Base-by-base conservation (phyloP, 1,139 yeast species). In the Yamadazyma mexicana region DNA sequence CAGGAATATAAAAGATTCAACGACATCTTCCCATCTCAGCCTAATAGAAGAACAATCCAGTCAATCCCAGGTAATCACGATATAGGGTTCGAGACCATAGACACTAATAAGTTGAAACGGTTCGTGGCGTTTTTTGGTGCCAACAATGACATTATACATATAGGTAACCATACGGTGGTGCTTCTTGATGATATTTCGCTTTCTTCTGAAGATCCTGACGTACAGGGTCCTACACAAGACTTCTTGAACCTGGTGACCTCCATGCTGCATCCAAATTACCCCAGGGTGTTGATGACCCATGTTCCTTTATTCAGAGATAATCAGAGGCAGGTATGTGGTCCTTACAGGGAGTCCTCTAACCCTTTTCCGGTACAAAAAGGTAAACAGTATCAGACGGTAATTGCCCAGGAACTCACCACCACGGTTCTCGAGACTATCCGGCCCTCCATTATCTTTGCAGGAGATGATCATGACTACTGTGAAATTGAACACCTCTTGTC, bases 381-480 rank as follows among this genome's bases (percentile, higher is more conserved):
- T 1, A 67, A 69, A 14, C 82, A 77, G 50, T 77, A 76, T 52
- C 80, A 77, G 52, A 75, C 77, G 24, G 74, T 72, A 2, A 51
- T 77, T 1, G 81, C 79, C 29, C 69, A 75, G 22, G 76, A 75
- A 4, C 54, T 84, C 4, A 71, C 92, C 0, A 70, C 77, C 35
- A 67, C 73, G 15, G 72, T 92, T 7, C 59, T 92, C 30, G 55
- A 69, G 4, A 62, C 63, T 4, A 58, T 89, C 1, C 66, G 73
- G 37, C 98, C 98, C 0, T 64, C 67, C 14, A 64, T 83, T 7
- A 73, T 87, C 1, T 87, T 89, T 56, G 83, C 95, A 3, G 98
- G 98, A 1, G 98, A 92, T 57, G 98, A 92, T 58, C 98, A 92
- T 62, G 98, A 92, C 59, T 91, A 88, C 49, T 92, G 98, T 61